Evolutionary conservation across 148 eudicot genomes (phyloP).

Genomic region (Nyssa sinensis): DNA sequence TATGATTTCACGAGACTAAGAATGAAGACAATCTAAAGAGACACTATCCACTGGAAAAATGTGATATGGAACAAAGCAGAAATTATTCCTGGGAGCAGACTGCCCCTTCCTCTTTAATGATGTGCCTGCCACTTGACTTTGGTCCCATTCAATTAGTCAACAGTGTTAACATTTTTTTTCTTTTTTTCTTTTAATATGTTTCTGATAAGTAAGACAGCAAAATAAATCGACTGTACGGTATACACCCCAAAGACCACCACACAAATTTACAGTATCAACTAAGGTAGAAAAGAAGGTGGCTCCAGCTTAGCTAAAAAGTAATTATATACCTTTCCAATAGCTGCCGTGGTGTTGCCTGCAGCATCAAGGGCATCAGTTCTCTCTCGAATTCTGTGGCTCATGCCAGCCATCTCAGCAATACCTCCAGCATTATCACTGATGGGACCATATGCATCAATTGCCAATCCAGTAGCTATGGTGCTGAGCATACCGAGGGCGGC

Average conservation of each 20-base stretch:
- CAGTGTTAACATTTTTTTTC: too few relatives aligned
- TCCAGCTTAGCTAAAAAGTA: neutral
- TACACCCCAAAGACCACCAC: neutral
- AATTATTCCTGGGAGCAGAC: neutral
- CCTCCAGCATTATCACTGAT: constrained; percentile 98
- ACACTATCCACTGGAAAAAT: neutral
- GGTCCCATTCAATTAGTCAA: too few relatives aligned
- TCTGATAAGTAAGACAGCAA: too few relatives aligned
- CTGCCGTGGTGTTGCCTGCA: constrained; percentile 95
- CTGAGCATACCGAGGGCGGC: constrained; percentile 96
- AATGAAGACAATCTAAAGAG: constrained; percentile 5
- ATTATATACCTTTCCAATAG: constrained; percentile 74
- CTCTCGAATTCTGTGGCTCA: constrained; percentile 89
- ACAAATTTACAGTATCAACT: neutral
- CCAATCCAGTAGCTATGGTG: constrained; percentile 89
- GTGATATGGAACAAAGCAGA: neutral
- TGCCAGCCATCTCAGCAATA: constrained; percentile 96
- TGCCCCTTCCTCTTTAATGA: neutral
- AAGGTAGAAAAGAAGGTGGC: neutral
- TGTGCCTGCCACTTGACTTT: neutral
- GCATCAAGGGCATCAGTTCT: constrained; percentile 98
- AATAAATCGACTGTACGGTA: neutral
- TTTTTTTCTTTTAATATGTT: neutral
- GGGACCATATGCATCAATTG: constrained; percentile 95
- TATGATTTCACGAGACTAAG: neutral